Base-by-base conservation (phyloP, 1,284 basidiomycete genomes). In the Tilletia setariae region DNA sequence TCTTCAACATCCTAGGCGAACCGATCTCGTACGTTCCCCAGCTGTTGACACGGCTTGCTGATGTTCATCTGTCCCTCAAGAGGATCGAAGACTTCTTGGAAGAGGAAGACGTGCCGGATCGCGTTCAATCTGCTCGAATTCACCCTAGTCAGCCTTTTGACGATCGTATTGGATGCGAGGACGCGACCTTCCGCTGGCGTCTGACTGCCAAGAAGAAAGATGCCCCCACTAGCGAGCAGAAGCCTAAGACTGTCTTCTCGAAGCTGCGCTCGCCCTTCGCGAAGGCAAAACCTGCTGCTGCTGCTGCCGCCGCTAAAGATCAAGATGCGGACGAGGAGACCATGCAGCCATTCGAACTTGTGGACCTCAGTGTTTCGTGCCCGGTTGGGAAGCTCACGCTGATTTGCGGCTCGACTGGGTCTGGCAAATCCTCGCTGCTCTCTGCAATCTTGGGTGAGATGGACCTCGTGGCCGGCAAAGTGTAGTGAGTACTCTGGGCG, bases 91-190 rank as follows among this genome's bases (percentile, higher is more conserved):
- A 13, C 3, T 61, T 61, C 28, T 21, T 61, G 30, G 56, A 30
- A 1, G 56, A 61, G 15, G 56, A 61, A 30, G 56, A 61, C 56
- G 56, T 61, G 8, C 56, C 56, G 30, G 56, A 61, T 2, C 25
- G 56, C 9, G 28, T 61, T 7, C 56, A 61, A n/a, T 35, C 56
- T n/a, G 30, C 35, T 7, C 56, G 32, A 7, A 61, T 61, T 21
- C 56, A 40, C n/a, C 56, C 56, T 16, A 40, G 32, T 16, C 7
- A 25, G 15, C 74, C 62, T 11, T 46, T 46, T 63, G 71, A 79
- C 0, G 84, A 85, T 9, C 88, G 87, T 19, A 84, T 92, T 59
- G 89, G 89, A 0, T 86, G 91, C 62, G 83, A 87, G 67, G 84
- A 88, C 47, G 91, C 88, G 1, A 86, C 87, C 2, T 87, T 91